Percentiles rank a stretch among this genome's conserved stretches.
phyloP scores from a whole-genome alignment of 2,329 filamentous ascomycete genomes.

The Cercospora citrullina region DNA sequence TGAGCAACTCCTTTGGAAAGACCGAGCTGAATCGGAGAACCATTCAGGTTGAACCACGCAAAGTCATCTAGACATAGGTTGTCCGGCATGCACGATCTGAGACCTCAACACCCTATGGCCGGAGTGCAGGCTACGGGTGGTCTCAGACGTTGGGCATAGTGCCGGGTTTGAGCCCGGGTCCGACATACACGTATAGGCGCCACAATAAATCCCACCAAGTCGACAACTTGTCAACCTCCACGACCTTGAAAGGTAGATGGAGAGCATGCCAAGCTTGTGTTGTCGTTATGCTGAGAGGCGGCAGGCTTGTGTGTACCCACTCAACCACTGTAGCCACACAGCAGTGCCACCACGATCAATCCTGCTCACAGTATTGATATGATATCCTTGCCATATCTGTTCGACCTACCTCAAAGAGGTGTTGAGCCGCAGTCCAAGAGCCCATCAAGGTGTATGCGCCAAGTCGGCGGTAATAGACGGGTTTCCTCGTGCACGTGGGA shows the following conservation, averaged over 20 bases:
- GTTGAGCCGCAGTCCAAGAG: conserved; percentile 1
- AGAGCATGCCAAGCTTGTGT: not conserved
- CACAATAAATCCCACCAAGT: not conserved
- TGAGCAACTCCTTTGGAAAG: not conserved
- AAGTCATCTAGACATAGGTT: conserved; percentile 21
- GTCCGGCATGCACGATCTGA: conserved; percentile 20
- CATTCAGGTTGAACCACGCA: conserved; percentile 19
- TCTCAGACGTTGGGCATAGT: conserved; percentile 22
- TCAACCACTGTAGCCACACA: not conserved
- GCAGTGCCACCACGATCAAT: not conserved
- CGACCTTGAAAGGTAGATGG: not conserved
- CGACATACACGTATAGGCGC: not conserved
- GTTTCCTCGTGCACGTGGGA: not conserved
- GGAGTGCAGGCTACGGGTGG: conserved; percentile 20
- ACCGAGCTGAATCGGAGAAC: not conserved
- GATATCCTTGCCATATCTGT: not conserved
- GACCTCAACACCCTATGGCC: conserved; percentile 22
- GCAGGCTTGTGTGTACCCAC: not conserved
- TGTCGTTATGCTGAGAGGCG: not conserved
- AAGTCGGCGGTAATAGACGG: conserved; percentile 9
- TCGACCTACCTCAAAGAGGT: not conserved
- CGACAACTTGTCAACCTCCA: not conserved
- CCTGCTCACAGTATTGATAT: not conserved
- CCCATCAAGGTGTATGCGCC: conserved; percentile 9
- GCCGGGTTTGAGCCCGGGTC: conserved; percentile 12